A percentile compares a stretch with the other conserved stretches of the same genome.
phyloP scores from a whole-genome alignment of 2,329 filamentous ascomycete genomes.

The Talaromyces funiculosus region DNA sequence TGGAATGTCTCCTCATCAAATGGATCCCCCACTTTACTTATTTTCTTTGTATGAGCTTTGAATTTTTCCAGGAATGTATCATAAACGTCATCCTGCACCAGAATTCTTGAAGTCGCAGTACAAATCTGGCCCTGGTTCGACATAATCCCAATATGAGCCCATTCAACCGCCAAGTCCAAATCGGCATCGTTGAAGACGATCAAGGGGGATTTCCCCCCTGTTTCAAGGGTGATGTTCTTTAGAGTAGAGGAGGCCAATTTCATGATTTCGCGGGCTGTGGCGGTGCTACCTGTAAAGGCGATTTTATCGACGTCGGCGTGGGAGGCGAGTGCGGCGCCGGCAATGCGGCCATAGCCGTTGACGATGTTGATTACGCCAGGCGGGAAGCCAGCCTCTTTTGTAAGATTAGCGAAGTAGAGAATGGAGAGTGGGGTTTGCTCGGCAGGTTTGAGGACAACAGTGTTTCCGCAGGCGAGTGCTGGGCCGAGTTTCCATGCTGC shows the following conservation, averaged over 20 bases:
- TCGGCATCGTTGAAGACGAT: slow-evolving; percentile 55
- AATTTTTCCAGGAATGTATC: slow-evolving; percentile 36
- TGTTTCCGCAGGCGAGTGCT: slow-evolving; percentile 53
- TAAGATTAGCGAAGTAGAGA: slow-evolving; percentile 58
- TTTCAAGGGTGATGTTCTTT: slow-evolving; percentile 59
- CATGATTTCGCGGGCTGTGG: slow-evolving; percentile 69
- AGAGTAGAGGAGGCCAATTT: slow-evolving; percentile 62
- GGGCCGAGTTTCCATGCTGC: slow-evolving; percentile 62
- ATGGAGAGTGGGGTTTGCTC: slow-evolving; percentile 55
- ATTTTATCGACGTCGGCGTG: slow-evolving; percentile 70
- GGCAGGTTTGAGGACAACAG: slow-evolving; percentile 52
- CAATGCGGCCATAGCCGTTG: slow-evolving; percentile 63
- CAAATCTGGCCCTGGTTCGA: slow-evolving; percentile 57
- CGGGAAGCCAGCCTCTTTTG: slow-evolving; percentile 69
- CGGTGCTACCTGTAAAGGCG: slow-evolving; percentile 71
- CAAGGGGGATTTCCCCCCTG: slow-evolving; percentile 55
- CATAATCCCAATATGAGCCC: slow-evolving; percentile 50
- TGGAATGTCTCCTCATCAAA: slow-evolving; percentile 38
- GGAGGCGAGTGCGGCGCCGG: slow-evolving; percentile 61
- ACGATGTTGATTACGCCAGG: slow-evolving; percentile 71
- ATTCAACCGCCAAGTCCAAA: slow-evolving; percentile 49
- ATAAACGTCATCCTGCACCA: slow-evolving; percentile 53
- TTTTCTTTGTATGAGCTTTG: slow-evolving; percentile 28
- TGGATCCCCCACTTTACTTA: slow-evolving; percentile 38
- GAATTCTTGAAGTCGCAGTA: slow-evolving; percentile 53